Conservation (phyloP, 2,329 filamentous ascomycete species). For the Alternaria sp. region DNA sequence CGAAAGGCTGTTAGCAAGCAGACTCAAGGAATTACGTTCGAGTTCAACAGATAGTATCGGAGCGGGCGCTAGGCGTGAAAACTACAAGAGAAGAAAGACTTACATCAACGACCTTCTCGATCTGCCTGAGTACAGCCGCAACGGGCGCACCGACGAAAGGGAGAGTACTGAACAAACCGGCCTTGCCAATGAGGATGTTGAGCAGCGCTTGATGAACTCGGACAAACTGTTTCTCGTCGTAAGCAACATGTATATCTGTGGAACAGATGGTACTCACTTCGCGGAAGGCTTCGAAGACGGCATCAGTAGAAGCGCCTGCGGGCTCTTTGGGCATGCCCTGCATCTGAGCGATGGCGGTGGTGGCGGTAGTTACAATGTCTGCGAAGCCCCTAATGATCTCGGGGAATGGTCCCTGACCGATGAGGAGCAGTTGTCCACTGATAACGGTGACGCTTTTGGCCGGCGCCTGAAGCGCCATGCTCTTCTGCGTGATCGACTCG, state of each 20-base stretch:
- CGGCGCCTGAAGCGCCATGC: background rate
- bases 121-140: conserved; percentile 16
- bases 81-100: conserved; percentile 1
- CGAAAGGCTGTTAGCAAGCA: background rate
- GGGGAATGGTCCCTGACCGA: conserved; percentile 19
- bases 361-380: conserved; percentile 16
- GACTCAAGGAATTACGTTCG: background rate
- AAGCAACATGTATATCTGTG: background rate
- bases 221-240: conserved; percentile 15
- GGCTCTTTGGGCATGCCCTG: conserved; percentile 1
- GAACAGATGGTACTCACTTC: conserved; percentile 1
- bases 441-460: too few relatives aligned
- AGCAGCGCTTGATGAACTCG: conserved; percentile 23
- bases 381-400: conserved; percentile 14
- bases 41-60: background rate
- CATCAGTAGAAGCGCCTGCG: conserved; percentile 3
- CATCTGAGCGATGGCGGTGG: conserved; percentile 12
- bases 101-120: conserved; percentile 24
- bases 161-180: conserved; percentile 16
- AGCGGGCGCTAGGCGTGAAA: background rate
- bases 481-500: conserved; percentile 12
- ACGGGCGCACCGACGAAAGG: conserved; percentile 20
- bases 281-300: conserved; percentile 21
- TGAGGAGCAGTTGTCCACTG: conserved; percentile 13
- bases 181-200: conserved; percentile 25